A percentile compares a stretch with the other conserved stretches of the same genome.
Evolutionary conservation across 495 filamentous ascomycete species (phyloP).

Genomic region (Hyaloscypha bicolor): DNA sequence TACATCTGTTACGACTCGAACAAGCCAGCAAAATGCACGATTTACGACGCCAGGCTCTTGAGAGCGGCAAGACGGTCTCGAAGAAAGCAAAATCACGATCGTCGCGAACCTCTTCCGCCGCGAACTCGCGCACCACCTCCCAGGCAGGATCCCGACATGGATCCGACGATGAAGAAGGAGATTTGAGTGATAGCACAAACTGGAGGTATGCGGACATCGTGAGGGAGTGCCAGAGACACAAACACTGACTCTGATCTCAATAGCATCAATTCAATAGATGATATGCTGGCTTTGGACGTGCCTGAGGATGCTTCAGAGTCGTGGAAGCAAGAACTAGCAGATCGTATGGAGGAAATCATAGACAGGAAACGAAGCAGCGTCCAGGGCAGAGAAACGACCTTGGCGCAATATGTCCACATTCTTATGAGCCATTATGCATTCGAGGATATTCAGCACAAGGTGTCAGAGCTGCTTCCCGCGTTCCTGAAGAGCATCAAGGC

Average conservation of each 20-base stretch:
- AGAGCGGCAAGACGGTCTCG: conserved; percentile 90
- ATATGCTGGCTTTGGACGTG: conserved; percentile 40
- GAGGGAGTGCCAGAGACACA: neutral
- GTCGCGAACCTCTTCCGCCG: conserved; percentile 59
- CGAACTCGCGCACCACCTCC: conserved; percentile 57
- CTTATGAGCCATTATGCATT: conserved; percentile 73
- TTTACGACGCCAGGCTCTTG: conserved; percentile 79
- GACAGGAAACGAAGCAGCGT: conserved; percentile 84
- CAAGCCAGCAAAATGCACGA: conserved; percentile 61
- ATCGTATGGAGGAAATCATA: conserved; percentile 77
- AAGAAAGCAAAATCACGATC: conserved; percentile 80
- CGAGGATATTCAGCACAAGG: conserved; percentile 62
- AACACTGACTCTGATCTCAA: neutral
- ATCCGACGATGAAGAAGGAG: conserved; percentile 81
- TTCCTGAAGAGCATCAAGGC: conserved; percentile 73
- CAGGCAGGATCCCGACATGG: conserved; percentile 62
- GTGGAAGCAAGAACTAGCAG: conserved; percentile 68
- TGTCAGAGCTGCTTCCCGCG: conserved; percentile 67
- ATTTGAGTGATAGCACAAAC: conserved; percentile 67
- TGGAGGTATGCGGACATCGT: conserved; percentile 57
- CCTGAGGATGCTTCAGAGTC: conserved; percentile 49
- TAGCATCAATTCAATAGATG: conserved; percentile 46
- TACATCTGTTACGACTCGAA: neutral
- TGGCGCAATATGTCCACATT: conserved; percentile 70
- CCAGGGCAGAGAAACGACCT: conserved; percentile 75